These are phyloP conservation scores for Phanerochaete sordida DNA, from an alignment of 768 basidiomycete genomes.

Conservation along the genomic window DNA sequence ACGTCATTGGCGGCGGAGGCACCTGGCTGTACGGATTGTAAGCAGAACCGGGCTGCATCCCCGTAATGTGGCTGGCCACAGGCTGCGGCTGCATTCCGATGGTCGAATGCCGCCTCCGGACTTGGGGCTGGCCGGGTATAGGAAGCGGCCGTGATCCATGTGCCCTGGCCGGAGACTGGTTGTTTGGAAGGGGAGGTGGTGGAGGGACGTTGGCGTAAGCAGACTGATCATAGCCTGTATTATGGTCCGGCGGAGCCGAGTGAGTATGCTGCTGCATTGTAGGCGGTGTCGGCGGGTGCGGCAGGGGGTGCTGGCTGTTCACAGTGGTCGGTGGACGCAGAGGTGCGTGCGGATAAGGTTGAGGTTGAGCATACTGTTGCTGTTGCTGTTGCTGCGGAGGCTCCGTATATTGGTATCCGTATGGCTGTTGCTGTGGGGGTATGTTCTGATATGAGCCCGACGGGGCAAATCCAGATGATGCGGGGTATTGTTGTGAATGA, in stretches of 20 bases:
- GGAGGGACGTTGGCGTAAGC: constrained; percentile 25
- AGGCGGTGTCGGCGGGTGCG: constrained; percentile 6
- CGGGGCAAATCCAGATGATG: constrained; percentile 8
- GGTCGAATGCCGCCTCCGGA: neutral
- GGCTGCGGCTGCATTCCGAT: constrained; percentile 3
- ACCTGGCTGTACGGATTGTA: constrained; percentile 31
- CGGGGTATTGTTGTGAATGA: constrained; percentile 8
- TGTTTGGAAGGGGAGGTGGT: constrained; percentile 8
- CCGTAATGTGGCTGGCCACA: neutral
- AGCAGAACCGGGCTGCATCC: constrained; percentile 8
- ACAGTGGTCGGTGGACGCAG: neutral
- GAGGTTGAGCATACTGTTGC: constrained; percentile 5
- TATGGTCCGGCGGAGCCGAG: constrained; percentile 17
- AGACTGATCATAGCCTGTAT: neutral
- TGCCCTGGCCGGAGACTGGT: constrained; percentile 9
- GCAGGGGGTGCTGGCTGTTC: neutral
- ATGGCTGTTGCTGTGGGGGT: constrained; percentile 6
- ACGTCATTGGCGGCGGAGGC: constrained; percentile 4
- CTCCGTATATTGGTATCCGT: constrained; percentile 17
- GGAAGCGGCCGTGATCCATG: constrained; percentile 13
- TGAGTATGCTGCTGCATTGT: constrained; percentile 30
- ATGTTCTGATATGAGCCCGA: constrained; percentile 9
- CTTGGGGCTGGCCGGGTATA: constrained; percentile 2
- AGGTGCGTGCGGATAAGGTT: neutral
- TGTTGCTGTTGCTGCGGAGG: neutral